Conservation (phyloP, 208 protist species). For the Trypanosoma scelopori region DNA sequence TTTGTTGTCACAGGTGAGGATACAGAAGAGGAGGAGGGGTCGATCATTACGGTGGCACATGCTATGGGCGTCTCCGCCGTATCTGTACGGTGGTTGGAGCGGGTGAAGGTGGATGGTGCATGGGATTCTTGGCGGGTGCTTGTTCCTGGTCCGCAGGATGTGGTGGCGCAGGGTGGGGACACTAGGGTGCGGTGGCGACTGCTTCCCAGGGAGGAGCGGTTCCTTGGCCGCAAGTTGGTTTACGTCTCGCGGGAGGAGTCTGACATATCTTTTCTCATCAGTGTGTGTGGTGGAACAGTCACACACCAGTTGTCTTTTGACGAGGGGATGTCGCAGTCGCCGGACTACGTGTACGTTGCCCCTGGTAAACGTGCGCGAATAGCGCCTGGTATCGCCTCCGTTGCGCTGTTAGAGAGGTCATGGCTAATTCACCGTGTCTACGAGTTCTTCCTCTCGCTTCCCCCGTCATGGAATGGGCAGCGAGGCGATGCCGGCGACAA, state of each 20-base stretch:
- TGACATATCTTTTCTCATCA: constrained; percentile 17
- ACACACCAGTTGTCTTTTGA: background rate
- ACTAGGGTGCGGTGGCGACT: constrained; percentile 3
- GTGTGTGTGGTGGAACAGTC: constrained; percentile 18
- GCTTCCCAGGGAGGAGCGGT: constrained; percentile 10
- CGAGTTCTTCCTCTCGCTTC: constrained; percentile 18
- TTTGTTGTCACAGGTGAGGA: constrained; percentile 17
- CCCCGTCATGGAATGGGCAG: background rate
- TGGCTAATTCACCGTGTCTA: constrained; percentile 32
- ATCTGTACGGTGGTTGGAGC: constrained; percentile 38
- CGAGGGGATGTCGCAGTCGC: background rate
- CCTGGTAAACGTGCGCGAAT: constrained; percentile 24
- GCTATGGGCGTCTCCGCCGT: constrained; percentile 51
- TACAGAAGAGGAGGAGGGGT: constrained; percentile 1
- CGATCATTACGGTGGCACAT: constrained; percentile 34
- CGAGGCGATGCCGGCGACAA: no score
- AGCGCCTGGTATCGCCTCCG: constrained; percentile 18
- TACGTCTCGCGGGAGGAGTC: constrained; percentile 14
- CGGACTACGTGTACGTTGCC: constrained; percentile 39
- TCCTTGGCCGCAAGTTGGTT: constrained; percentile 21
- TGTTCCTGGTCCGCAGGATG: background rate
- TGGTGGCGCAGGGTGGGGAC: constrained; percentile 14
- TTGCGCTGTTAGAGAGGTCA: constrained; percentile 37
- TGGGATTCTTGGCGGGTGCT: background rate
- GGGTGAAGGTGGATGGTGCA: background rate